Conservation (phyloP, 2,329 filamentous ascomycete genomes). For the Colletotrichum aenigma region DNA sequence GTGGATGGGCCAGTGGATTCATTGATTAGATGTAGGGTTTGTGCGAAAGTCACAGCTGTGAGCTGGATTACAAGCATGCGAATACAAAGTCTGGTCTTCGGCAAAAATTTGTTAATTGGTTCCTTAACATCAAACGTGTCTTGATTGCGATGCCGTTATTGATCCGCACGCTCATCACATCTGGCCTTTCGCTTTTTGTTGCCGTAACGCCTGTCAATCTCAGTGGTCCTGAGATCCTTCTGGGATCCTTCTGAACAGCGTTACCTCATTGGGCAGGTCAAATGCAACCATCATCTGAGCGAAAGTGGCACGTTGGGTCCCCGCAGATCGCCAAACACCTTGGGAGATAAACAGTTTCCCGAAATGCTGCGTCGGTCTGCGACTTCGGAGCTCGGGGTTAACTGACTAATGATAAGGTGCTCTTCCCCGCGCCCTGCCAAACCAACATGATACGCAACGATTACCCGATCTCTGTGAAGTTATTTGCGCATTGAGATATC, state of each 20-base stretch:
- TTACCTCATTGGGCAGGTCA: not conserved
- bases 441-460: not conserved
- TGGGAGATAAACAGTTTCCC: not conserved
- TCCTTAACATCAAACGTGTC: not conserved
- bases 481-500: not conserved
- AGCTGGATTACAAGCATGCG: not conserved
- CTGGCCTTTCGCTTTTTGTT: not conserved
- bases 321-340: not conserved
- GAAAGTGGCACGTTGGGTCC: not conserved
- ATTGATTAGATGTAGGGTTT: not conserved
- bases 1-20: conserved; percentile 29
- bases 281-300: not conserved
- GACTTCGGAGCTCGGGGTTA: not conserved
- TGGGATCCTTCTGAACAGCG: not conserved
- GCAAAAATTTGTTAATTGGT: not conserved
- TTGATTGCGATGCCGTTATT: not conserved
- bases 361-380: not conserved
- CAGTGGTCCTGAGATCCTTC: not conserved
- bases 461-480: not conserved
- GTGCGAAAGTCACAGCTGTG: not conserved
- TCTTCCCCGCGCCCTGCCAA: not conserved
- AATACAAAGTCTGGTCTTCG: not conserved
- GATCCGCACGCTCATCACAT: not conserved
- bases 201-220: not conserved
- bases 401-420: not conserved